Evolutionary conservation across 208 protist genomes (phyloP), one percentile per base, ranked within the genome.

Genomic region (Borovskyia barvae): DNA sequence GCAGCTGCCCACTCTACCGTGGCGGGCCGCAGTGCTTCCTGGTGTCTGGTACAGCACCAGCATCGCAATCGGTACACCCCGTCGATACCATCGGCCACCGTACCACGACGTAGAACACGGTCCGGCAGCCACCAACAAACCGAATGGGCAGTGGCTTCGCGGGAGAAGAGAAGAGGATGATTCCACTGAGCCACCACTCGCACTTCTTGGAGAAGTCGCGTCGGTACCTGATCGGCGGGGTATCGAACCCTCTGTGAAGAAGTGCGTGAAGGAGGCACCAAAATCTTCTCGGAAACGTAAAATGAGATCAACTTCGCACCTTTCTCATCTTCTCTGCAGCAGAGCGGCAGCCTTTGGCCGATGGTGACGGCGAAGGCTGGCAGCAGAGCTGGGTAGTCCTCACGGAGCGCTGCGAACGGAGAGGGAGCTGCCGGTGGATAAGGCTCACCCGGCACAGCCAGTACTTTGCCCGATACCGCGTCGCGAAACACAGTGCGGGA

Each of bases 331-430:
- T 9, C 28, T 66, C 33, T 3, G 11, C 45, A 7, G 22, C 39
- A n/a, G 24, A 33, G 15, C 50, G 32, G 45, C 33, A 48, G 36
- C 33, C 63, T 52, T 66, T 94, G 87, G 2, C 87, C 87, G n/a
- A 91, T 47, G 3, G 87, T 94, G 41, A 94, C 61, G 49, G 62
- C 65, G 55, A 82, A 82, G 9, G 87, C 78, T 1, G 87, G 81
- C 12, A 94, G 53, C 46, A 41, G 19, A 12, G 26, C 35, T n/a
- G 56, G 63, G 42, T 76, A 73, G 53, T 75, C 67, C 7, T 1
- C 36, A 6, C 11, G 20, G 30, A 67, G 32, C 6, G 60, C 11
- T 11, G 15, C 49, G 22, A 37, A 40, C 26, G 15, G 28, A 37
- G n/a, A 12, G 25, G 9, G 26, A 54, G 12, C 32, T 24, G n/a